Evolutionary conservation across 176 grass and related monocot genomes (phyloP).

Genomic region (Leersia perrieri): DNA sequence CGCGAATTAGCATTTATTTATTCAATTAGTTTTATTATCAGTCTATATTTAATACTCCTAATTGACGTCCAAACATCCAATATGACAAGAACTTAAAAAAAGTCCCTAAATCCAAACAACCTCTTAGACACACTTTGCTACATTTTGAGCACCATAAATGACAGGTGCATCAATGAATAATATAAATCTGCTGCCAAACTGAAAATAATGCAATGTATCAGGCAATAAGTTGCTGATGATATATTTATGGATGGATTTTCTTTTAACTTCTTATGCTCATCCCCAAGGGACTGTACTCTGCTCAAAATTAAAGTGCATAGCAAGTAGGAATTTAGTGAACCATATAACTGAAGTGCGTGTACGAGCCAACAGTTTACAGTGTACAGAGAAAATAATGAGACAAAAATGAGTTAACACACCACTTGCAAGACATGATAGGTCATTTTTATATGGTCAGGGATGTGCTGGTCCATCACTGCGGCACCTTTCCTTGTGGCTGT

Average conservation of each 20-base stretch:
- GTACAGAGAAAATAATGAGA: background rate
- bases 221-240: background rate
- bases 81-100: no score
- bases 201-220: background rate
- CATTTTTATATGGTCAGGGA: constrained; percentile 73
- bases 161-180: background rate
- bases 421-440: constrained; percentile 82
- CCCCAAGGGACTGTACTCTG: background rate
- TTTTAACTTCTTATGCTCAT: no score
- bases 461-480: constrained; percentile 69
- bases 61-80: no score
- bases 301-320: constrained; percentile 4
- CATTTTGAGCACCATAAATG: background rate
- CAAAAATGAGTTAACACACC: constrained; percentile 39
- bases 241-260: background rate
- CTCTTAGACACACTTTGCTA: background rate
- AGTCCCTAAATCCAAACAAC: no score
- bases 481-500: constrained; percentile 81
- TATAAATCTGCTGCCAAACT: background rate
- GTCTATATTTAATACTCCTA: no score
- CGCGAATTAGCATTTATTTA: no score
- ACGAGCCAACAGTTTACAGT: background rate
- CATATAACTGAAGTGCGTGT: background rate
- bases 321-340: background rate
- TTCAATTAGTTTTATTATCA: no score